These are phyloP conservation scores for Rhinocladiella similis DNA, from an alignment of 2,329 filamentous ascomycete genomes.

Conservation along the genomic window DNA sequence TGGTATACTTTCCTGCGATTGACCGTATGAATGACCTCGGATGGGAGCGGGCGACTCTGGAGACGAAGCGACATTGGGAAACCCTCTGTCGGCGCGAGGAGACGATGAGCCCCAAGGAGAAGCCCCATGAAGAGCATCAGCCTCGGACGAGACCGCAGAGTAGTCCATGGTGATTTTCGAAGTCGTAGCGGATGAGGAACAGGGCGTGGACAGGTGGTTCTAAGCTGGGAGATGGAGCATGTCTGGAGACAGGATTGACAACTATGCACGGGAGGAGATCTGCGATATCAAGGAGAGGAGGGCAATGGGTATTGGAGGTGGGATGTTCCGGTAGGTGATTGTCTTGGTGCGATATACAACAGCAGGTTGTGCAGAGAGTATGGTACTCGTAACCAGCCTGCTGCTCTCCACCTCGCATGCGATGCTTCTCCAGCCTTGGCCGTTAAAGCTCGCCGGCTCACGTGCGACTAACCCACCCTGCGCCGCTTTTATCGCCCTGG, in stretches of 20 bases:
- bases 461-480: too few relatives aligned
- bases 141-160: conserved; percentile 57
- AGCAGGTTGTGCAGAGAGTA: too few relatives aligned
- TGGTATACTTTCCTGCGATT: conserved; percentile 28
- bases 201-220: conserved; percentile 2
- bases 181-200: not conserved
- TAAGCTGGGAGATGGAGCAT: conserved; percentile 9
- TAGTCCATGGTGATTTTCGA: conserved; percentile 61
- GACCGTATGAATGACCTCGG: conserved; percentile 29
- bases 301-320: too few relatives aligned
- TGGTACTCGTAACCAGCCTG: too few relatives aligned
- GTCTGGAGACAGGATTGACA: not conserved
- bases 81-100: conserved; percentile 52
- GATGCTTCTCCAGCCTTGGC: conserved; percentile 5
- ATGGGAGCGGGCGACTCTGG: conserved; percentile 44
- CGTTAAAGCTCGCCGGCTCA: too few relatives aligned
- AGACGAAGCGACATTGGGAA: conserved; percentile 36
- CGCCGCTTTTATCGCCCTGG: too few relatives aligned
- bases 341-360: too few relatives aligned
- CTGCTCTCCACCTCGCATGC: not conserved
- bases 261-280: not conserved
- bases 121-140: conserved; percentile 57
- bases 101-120: conserved; percentile 66
- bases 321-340: too few relatives aligned
- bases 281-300: not conserved